Conservation (phyloP, 1,284 basidiomycete species). For the Apiotrichum akiyoshidainum region DNA sequence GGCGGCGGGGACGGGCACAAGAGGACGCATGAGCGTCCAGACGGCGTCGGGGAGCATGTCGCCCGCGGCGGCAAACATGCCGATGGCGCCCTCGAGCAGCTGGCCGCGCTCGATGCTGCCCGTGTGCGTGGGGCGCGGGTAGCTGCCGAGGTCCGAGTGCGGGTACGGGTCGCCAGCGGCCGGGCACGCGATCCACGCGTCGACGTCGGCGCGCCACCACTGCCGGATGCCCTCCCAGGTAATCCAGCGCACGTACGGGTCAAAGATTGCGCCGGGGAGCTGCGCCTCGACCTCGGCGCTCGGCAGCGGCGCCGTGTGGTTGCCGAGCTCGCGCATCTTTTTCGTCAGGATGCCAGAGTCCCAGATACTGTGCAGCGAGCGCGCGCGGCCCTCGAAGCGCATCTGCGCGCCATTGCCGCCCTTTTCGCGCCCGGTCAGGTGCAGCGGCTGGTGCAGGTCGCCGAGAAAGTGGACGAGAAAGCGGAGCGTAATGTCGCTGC, state of each 20-base stretch:
- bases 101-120: background rate
- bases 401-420: constrained; percentile 78
- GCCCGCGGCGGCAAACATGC: background rate
- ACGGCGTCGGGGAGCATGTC: constrained; percentile 4
- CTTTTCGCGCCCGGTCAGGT: constrained; percentile 76
- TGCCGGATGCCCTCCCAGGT: constrained; percentile 74
- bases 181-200: constrained; percentile 67
- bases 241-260: constrained; percentile 80
- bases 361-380: constrained; percentile 80
- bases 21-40: constrained; percentile 5
- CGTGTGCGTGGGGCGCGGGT: constrained; percentile 4
- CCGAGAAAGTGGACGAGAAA: constrained; percentile 88
- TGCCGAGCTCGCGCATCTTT: constrained; percentile 67
- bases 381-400: constrained; percentile 60
- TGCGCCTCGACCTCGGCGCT: constrained; percentile 63
- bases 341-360: constrained; percentile 76
- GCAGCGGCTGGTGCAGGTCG: constrained; percentile 86
- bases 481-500: constrained; percentile 64
- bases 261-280: constrained; percentile 78
- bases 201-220: constrained; percentile 61
- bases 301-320: constrained; percentile 71
- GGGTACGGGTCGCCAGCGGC: constrained; percentile 47
- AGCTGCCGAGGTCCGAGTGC: constrained; percentile 25
- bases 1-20: constrained; percentile 18
- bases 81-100: background rate